Evolutionary conservation across 2,329 filamentous ascomycete genomes (phyloP), one percentile per base, ranked within the genome.

Genomic region (Ploettnerulaceae sp.): DNA sequence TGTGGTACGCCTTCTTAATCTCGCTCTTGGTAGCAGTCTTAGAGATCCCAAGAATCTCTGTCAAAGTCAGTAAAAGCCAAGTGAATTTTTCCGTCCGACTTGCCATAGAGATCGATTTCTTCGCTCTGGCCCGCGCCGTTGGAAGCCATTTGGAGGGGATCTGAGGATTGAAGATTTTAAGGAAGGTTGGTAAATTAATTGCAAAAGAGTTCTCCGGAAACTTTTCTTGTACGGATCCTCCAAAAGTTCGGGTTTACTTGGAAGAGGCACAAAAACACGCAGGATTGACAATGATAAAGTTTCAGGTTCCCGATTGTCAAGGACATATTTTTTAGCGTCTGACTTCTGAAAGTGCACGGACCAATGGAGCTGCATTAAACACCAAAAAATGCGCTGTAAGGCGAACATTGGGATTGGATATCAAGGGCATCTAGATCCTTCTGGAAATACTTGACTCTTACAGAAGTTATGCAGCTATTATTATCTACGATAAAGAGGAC

Each of bases 1-100:
- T 96, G 71, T 91, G 86, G 71, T 96, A 96, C 52, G 90, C 90
- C 70, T 95, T 95, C 68, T 93, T 94, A 69, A 97, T 86, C 61
- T 95, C 86, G 46, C 84, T 79, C 61, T 84, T 83, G 52, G 75
- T 82, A 42, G 90, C 86, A 52, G 71, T 71, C 65, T 76, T 84
- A 42, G 82, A 73, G 59, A 97, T 77, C 49, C 81, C 85, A 52
- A 97, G 81, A 59, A 95, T 75, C 71, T 84, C 90, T 95, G 63
- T 21, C 9, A 32, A 33, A 25, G 48, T 41, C 20, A 40, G 37
- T 33, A 22, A 20, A n/a, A 32, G 12, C 18, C 42, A 18, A 8
- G n/a, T 33, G 3, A n/a, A 12, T 7, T 17, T 24, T 43, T 2
- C 24, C 14, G 12, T 29, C 5, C 32, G 28, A 55, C 69, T 58